Evolutionary conservation across 495 filamentous ascomycete genomes (phyloP).

Genomic region (Evernia prunastri): DNA sequence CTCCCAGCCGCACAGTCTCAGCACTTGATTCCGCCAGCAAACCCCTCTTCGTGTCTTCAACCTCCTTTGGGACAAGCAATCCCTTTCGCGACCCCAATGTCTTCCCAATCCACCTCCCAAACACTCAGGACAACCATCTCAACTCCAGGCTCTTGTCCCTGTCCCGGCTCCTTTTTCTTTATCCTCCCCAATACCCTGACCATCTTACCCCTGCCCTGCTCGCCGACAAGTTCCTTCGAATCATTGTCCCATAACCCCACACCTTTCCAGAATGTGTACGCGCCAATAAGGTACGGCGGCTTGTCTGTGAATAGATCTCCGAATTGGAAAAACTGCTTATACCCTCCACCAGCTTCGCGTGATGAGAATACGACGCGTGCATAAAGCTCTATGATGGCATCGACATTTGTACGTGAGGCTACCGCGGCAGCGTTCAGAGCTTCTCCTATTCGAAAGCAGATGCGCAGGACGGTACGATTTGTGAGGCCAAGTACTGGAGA

Average conservation of each 20-base stretch:
- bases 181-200: slow-evolving; percentile 26
- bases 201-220: slow-evolving; percentile 24
- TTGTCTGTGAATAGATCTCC: slow-evolving; percentile 29
- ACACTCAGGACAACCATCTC: slow-evolving; percentile 27
- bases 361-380: slow-evolving; percentile 17
- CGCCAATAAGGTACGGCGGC: slow-evolving; percentile 26
- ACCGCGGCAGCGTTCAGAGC: slow-evolving; percentile 24
- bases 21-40: slow-evolving; percentile 21
- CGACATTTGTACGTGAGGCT: slow-evolving; percentile 15
- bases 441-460: slow-evolving; percentile 30
- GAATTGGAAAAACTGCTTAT: slow-evolving; percentile 27
- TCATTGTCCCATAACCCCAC: slow-evolving; percentile 25
- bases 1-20: slow-evolving; percentile 18
- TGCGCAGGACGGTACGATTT: slow-evolving; percentile 18
- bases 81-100: slow-evolving; percentile 27
- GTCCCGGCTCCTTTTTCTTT: slow-evolving; percentile 14
- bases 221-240: slow-evolving; percentile 23
- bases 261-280: slow-evolving; percentile 27
- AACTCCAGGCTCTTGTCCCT: slow-evolving; percentile 6
- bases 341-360: slow-evolving; percentile 13
- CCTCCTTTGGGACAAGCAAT: slow-evolving; percentile 18
- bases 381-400: slow-evolving; percentile 28
- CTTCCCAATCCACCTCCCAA: slow-evolving; percentile 28
- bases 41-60: not conserved
- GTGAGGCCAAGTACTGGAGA: slow-evolving; percentile 25